A percentile compares a stretch with the other conserved stretches of the same genome.
These are phyloP conservation scores for Paraconiothyrium brasiliense DNA, from an alignment of 2,329 filamentous ascomycete species.

Conservation along the genomic window DNA sequence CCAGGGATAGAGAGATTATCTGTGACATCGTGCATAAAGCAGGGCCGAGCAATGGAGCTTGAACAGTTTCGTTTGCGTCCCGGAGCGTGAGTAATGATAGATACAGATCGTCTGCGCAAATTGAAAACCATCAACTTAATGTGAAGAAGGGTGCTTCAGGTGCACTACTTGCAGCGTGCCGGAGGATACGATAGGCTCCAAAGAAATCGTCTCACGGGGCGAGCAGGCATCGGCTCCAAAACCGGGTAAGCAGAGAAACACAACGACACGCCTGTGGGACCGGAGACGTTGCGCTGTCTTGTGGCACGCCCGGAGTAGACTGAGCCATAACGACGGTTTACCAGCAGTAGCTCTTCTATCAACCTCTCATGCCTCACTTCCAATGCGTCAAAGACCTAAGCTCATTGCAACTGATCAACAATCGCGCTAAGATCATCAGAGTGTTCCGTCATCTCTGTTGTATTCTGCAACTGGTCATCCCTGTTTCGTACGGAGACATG, in stretches of 20 bases:
- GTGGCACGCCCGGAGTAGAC: not conserved
- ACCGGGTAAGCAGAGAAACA: slow-evolving; percentile 31
- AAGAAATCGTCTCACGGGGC: slow-evolving; percentile 8
- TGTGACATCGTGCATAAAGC: not conserved
- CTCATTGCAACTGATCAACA: not conserved
- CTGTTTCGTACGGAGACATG: not conserved
- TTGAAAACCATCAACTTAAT: slow-evolving; percentile 6
- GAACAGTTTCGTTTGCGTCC: not conserved
- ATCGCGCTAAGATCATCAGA: not conserved
- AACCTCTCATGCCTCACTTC: not conserved
- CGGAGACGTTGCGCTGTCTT: not conserved
- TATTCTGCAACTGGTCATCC: not conserved
- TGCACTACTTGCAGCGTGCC: slow-evolving; percentile 1
- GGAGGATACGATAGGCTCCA: slow-evolving; percentile 1
- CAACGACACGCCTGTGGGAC: not conserved
- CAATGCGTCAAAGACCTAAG: not conserved
- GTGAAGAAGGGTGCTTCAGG: slow-evolving; percentile 15
- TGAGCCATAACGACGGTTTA: not conserved
- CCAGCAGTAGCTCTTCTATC: not conserved
- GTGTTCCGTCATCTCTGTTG: not conserved
- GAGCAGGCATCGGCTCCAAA: slow-evolving; percentile 17
- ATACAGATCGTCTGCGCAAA: slow-evolving; percentile 11
- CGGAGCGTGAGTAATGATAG: slow-evolving; percentile 15
- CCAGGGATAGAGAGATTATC: not conserved
- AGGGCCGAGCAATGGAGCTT: not conserved